These are phyloP conservation scores for Colletotrichum navitas DNA, from an alignment of 2,329 filamentous ascomycete species.

Conservation along the genomic window DNA sequence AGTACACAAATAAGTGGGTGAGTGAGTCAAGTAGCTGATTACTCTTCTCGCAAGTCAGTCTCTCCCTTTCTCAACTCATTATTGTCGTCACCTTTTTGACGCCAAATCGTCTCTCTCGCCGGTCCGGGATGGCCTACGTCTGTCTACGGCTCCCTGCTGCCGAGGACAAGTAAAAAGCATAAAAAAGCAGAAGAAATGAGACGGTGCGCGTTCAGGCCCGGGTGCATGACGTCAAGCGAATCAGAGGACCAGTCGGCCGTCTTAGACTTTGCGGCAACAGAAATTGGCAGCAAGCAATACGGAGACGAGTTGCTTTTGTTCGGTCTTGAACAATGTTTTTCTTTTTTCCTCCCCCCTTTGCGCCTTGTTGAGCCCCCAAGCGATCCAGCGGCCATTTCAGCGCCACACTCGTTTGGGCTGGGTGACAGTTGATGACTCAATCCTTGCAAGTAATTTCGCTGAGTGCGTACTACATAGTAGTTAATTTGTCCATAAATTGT, in stretches of 20 bases:
- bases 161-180: slow-evolving; percentile 7
- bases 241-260: background rate
- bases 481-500: background rate
- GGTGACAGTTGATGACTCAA: background rate
- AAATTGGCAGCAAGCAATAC: slow-evolving; percentile 5
- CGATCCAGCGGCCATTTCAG: background rate
- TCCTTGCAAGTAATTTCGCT: background rate
- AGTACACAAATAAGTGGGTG: too few species aligned
- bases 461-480: background rate
- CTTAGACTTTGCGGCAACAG: slow-evolving; percentile 7
- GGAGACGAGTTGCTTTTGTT: background rate
- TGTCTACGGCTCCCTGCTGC: slow-evolving; percentile 11
- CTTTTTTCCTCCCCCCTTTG: background rate
- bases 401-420: background rate
- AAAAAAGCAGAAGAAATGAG: slow-evolving; percentile 38
- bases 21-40: too few species aligned
- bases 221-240: slow-evolving; percentile 35
- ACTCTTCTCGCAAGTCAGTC: background rate
- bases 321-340: background rate
- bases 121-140: background rate
- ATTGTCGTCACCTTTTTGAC: background rate
- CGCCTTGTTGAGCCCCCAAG: background rate
- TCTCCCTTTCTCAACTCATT: background rate
- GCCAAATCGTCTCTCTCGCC: background rate
- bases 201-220: background rate